Evolutionary conservation across 257 asterid species (phyloP).

Genomic region (Solanum raphanifolium): DNA sequence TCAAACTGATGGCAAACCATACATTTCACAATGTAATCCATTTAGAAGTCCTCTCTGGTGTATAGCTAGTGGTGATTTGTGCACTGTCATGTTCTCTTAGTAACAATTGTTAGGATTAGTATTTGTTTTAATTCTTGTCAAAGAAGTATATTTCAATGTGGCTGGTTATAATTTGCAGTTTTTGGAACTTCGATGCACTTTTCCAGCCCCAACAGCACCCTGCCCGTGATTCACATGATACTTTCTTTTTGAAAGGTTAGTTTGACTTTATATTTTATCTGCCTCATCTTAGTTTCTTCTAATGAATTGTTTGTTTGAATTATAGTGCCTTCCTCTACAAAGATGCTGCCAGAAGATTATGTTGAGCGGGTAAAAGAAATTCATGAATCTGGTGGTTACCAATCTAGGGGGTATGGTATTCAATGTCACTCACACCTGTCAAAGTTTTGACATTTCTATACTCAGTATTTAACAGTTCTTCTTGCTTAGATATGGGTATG

Average conservation of each 20-base stretch:
- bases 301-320: background rate
- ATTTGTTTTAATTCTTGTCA: background rate
- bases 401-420: slow-evolving; percentile 75
- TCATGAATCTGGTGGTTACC: slow-evolving; percentile 91
- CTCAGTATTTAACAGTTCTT: background rate
- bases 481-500: slow-evolving; percentile 63
- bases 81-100: background rate
- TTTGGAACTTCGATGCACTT: slow-evolving; percentile 98
- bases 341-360: slow-evolving; percentile 79
- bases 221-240: slow-evolving; percentile 98
- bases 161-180: slow-evolving; percentile 35
- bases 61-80: background rate
- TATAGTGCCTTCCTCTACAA: slow-evolving; percentile 80
- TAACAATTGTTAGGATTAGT: background rate
- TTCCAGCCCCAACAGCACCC: slow-evolving; percentile 99
- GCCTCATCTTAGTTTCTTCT: slow-evolving; percentile 6
- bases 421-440: background rate
- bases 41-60: background rate
- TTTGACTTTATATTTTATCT: slow-evolving; percentile 6
- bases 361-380: slow-evolving; percentile 78
- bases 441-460: background rate
- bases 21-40: background rate
- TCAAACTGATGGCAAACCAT: background rate
- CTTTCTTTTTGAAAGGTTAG: slow-evolving; percentile 86
- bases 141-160: background rate